A percentile compares a stretch with the other conserved stretches of the same genome.
Evolutionary conservation across 1,284 basidiomycete genomes (phyloP).

Genomic region (Caloboletus firmus): DNA sequence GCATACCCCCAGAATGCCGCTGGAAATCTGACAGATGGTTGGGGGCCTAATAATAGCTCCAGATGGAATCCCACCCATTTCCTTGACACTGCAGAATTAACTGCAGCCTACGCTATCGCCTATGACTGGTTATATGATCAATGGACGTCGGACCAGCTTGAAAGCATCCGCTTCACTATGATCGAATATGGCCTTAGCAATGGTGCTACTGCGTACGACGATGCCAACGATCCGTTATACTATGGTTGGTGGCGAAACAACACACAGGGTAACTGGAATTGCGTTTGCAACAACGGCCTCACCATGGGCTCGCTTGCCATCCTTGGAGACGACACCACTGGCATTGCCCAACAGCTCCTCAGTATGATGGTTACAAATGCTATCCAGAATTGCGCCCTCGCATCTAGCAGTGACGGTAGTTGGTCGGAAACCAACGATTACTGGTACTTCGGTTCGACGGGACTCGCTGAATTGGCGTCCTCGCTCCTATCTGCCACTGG

Average conservation of each 20-base stretch:
- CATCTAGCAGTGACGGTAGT: conserved; percentile 74
- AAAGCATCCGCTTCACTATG: conserved; percentile 72
- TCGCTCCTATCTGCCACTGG: conserved; percentile 86
- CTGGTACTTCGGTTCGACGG: conserved; percentile 95
- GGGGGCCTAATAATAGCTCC: conserved; percentile 57
- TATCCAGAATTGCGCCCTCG: conserved; percentile 73
- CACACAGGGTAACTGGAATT: conserved; percentile 92
- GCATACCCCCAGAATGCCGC: conserved; percentile 60
- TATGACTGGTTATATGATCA: conserved; percentile 95
- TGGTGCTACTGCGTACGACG: conserved; percentile 55
- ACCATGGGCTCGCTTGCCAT: conserved; percentile 91
- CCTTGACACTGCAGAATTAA: conserved; percentile 92
- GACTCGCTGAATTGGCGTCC: conserved; percentile 88
- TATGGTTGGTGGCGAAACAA: conserved; percentile 62
- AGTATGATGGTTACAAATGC: conserved; percentile 73
- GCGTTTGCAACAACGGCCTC: conserved; percentile 92
- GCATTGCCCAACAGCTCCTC: conserved; percentile 69
- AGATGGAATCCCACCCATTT: conserved; percentile 90
- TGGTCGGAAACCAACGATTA: conserved; percentile 97
- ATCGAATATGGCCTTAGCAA: conserved; percentile 75
- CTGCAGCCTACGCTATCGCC: conserved; percentile 83
- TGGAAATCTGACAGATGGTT: conserved; percentile 58
- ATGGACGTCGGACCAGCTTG: conserved; percentile 77
- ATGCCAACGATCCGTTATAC: conserved; percentile 38
- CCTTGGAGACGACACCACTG: conserved; percentile 79